Base-by-base conservation (phyloP, 78 protist species). In the Polysphondylium violaceum region DNA sequence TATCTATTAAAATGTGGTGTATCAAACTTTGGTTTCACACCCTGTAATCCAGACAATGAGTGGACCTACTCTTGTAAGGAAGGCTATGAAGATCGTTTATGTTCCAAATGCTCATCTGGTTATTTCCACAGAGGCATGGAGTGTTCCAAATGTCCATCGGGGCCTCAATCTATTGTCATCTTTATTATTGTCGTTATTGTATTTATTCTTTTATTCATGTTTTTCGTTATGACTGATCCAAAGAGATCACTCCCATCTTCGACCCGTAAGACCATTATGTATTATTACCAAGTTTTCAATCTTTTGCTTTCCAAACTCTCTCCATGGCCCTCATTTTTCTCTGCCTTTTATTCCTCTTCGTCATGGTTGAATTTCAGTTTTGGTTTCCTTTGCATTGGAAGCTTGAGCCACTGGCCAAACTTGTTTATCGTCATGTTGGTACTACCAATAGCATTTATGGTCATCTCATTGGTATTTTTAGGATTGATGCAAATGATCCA, bases 301-400 rank as follows among this genome's bases (percentile, higher is more conserved):
- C 51, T 72, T 33, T 63, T 72, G 7, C 29, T 72, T 17, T 72
- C 78, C 2, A 72, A 72, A 21, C 21, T 72, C 25, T 72, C 78
- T 8, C 78, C 78, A 31, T 72, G 78, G 78, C 78, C 78, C 3
- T 50, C 78, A 14, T 72, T 72, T 47, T 72, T 72, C 35, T 29
- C 40, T 1, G 6, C 33, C 21, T 72, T 72, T 51, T 72, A 72
- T 31, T 50, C 63, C 16, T 38, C 64, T 47, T 69, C 79, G 21
- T 60, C 78, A 68, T 83, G 91, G 91, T 55, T 83, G 12, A 83
- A 83, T 33, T 83, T 83, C 55, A 58, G 74, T 1, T 83, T 83
- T 67, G 91, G 91, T 23, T 83, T 83, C 60, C 65, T 83, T 36
- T 83, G 91, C 44, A 69, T 83, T 43, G 76, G 76, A 44, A 63